Evolutionary conservation across 306 rosid genomes (phyloP).

Genomic region (Quercus alba): DNA sequence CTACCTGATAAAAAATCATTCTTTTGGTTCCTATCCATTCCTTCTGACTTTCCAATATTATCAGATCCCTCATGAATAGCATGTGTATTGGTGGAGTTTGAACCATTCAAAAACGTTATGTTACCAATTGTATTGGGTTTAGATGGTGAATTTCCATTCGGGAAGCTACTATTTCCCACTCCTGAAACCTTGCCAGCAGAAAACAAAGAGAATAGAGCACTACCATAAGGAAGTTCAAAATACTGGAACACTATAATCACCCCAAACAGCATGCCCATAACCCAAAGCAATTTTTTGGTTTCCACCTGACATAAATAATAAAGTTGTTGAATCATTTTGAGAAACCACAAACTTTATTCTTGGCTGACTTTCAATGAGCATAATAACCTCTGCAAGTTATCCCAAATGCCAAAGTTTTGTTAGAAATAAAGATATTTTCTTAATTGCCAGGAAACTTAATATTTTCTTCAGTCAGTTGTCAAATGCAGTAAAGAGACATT

Average conservation of each 20-base stretch:
- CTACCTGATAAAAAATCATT: constrained; percentile 4
- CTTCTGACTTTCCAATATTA: constrained; percentile 25
- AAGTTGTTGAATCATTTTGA: constrained; percentile 54
- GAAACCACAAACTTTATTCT: neutral
- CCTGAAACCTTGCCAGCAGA: constrained; percentile 30
- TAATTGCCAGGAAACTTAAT: neutral
- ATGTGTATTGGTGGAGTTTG: constrained; percentile 26
- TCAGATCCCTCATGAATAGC: constrained; percentile 19
- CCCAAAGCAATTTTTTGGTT: constrained; percentile 48
- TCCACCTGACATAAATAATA: constrained; percentile 44
- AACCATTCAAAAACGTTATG: constrained; percentile 17
- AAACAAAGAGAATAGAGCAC: constrained; percentile 41
- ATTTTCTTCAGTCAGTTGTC: neutral
- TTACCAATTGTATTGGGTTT: constrained; percentile 18
- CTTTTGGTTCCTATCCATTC: neutral
- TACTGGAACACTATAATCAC: constrained; percentile 50
- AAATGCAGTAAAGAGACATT: neutral
- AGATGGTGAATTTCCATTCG: constrained; percentile 32
- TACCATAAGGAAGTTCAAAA: constrained; percentile 62
- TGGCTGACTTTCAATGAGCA: constrained; percentile 23
- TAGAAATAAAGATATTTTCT: neutral
- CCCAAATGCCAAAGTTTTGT: constrained; percentile 5
- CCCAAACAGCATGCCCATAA: constrained; percentile 50
- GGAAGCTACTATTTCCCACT: constrained; percentile 28
- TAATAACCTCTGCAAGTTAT: constrained; percentile 32